Evolutionary conservation across 208 protist genomes (phyloP), one percentile per base, ranked within the genome.

Genomic region (Leishmania mexicana): DNA sequence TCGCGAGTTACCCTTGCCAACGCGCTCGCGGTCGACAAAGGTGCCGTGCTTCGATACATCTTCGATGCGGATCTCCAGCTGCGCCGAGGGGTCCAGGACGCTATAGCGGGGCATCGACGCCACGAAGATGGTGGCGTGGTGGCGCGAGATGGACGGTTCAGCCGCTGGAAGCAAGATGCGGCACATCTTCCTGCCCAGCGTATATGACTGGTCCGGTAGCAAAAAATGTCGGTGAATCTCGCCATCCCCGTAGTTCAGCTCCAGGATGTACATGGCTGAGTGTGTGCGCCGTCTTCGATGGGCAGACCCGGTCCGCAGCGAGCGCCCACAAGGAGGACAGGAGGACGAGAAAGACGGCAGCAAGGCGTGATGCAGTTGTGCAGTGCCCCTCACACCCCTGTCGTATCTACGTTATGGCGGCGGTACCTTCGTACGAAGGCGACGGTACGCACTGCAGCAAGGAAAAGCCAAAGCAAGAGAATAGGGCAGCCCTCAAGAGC

Each of bases 31-130:
- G 68, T 96, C 87, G 0, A 94, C 88, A 51, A 92, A 89, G 17
- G 90, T 96, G 57, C 92, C 92, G 75, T 96, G 90, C 85, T 95
- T 95, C 64, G 89, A 93, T 58, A 86, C 84, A 73, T 95, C 92
- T 31, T 81, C 81, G 15, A 95, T 77, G 42, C 79, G 67, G 1
- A 93, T 75, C 49, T 89, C 81, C 3, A 90, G 74, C 73, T 86
- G 76, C 31, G 80, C 79, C n/a, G 76, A n/a, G 11, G 81, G 84
- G 80, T 93, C 84, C 3, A 87, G 81, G 31, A 83, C 83, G 51
- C 67, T 81, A 74, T 80, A 76, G 24, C 75, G 86, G 45, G 85
- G 80, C 73, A 91, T 86, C 28, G 87, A 40, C 3, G 78, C 40
- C 2, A 93, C 86, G 4, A 83, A 74, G 51, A 95, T 85, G 73